Evolutionary conservation across 2,329 filamentous ascomycete species (phyloP), one percentile per base, ranked within the genome.

Genomic region (Diaporthe vaccinii): DNA sequence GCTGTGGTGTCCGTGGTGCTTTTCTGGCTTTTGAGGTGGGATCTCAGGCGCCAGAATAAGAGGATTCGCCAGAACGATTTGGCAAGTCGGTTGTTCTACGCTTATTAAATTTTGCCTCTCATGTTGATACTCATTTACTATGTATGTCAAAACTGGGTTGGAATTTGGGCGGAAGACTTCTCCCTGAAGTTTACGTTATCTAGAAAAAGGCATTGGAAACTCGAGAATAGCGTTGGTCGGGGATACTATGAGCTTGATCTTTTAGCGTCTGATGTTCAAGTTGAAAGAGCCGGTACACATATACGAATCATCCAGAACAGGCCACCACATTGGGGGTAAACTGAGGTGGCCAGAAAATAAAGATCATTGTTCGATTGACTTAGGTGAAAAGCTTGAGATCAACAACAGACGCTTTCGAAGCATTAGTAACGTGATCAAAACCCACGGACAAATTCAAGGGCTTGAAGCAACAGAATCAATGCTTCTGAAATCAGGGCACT

Each of bases 11-110:
- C 62, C 22, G 14, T 68, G 14, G 36, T 68, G 1, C 44, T 68
- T n/a, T 51, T 68, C 31, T 68, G 62, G 62, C 12, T 68, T 8
- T n/a, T 68, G 62, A 36, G 31, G 12, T 68, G 62, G 62, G 44
- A 68, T 22, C 62, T 68, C 6, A 51, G 62, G 22, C 62, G 31
- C 31, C 44, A 68, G 31, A 68, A 68, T 20, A 53, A 12, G 31
- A 68, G 62, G 22, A 25, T 68, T 39, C 62, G 44, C 31, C 6
- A 39, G 28, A 39, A 20, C 25, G 62, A 68, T n/a, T 10, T 34
- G 14, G 17, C 20, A 12, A 68, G 62, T 25, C 62, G 31, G 5
- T 20, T 68, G 7, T 68, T 68, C 12, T 68, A 68, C 17, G 62
- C 62, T 25, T 68, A 68, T 25, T 68, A 8, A 68, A 6, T 22